phyloP scores from a whole-genome alignment of 148 eudicot species.

The Vaccinium macrocarpon region DNA sequence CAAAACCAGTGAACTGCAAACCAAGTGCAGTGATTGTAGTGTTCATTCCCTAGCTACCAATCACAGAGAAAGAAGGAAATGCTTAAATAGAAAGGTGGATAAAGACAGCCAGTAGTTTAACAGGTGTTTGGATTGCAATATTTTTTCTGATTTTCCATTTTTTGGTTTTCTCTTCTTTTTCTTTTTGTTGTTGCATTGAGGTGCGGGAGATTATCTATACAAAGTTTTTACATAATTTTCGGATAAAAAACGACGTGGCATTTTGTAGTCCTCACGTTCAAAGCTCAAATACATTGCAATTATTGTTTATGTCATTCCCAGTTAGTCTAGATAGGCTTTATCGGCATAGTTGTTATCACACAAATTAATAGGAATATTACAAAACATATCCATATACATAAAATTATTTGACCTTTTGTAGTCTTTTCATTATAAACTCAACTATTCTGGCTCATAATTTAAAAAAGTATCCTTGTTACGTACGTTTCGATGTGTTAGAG shows the following conservation, averaged over 20 bases:
- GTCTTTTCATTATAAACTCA: not conserved
- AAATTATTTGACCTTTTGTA: not conserved
- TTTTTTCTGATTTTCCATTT: not conserved
- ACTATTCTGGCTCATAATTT: not conserved
- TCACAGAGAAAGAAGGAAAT: not conserved
- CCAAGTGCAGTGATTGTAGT: slow-evolving; percentile 43
- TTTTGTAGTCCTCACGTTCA: not conserved
- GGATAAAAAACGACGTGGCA: not conserved
- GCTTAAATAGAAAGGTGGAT: not conserved
- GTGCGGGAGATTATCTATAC: not conserved
- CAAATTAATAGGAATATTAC: not conserved
- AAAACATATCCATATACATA: not conserved
- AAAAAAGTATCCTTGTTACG: not conserved
- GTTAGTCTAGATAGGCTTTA: not conserved
- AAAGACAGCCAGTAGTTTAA: not conserved
- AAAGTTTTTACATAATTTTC: not conserved
- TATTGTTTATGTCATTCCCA: not conserved
- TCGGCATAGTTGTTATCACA: not conserved
- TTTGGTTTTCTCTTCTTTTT: not conserved
- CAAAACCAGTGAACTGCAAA: slow-evolving; percentile 65
- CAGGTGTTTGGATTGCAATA: not conserved
- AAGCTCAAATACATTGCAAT: not conserved
- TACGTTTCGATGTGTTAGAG: not conserved
- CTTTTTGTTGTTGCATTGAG: not conserved
- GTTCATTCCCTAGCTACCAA: slow-evolving; percentile 7